Base-by-base conservation (phyloP, 768 basidiomycete species). In the Galerina marginata region DNA sequence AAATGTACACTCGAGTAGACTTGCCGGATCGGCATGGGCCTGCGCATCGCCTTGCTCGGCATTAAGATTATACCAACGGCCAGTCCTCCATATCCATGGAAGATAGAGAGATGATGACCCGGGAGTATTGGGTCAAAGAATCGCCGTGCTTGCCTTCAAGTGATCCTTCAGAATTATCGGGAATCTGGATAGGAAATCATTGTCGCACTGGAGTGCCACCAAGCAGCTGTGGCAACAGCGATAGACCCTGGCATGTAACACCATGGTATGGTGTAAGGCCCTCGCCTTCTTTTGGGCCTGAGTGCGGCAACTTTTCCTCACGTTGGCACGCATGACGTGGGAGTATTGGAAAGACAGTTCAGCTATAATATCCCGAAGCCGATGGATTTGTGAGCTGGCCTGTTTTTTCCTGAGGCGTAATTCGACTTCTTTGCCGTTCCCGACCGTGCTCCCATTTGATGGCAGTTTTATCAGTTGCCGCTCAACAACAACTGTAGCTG, bases 61-160 rank as follows among this genome's bases (percentile, higher is more conserved):
- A 33, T 33, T 33, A 7, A 33, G 29, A 33, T 5, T 4, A 33
- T 33, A 33, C 29, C 29, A 33, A 33, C 29, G 29, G 7, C 29
- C 29, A 2, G 38, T 39, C 11, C 58, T 37, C 65, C 67, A 66
- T 12, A 66, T 66, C 67, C 65, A 66, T 0, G 61, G 61, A 0
- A 67, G 23, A 6, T 37, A 14, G 1, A 65, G 15, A 0, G 14
- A 29, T 0, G 62, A 62, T 7, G 65, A 65, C 1, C 65, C 65
- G 0, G 56, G 26, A 2, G 9, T 14, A 36, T 66, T 66, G 4
- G 67, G 61, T 6, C 63, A 12, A 4, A 63, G 15, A 5, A 69
- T 45, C 0, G 64, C 62, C 0, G 64, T 67, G 56, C 68, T 69
- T 0, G 51, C 55, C 15, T 58, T 54, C 3, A 67, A n/a, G 54